Conservation (phyloP, 2,329 filamentous ascomycete species). For the Rutstroemia sp. region DNA sequence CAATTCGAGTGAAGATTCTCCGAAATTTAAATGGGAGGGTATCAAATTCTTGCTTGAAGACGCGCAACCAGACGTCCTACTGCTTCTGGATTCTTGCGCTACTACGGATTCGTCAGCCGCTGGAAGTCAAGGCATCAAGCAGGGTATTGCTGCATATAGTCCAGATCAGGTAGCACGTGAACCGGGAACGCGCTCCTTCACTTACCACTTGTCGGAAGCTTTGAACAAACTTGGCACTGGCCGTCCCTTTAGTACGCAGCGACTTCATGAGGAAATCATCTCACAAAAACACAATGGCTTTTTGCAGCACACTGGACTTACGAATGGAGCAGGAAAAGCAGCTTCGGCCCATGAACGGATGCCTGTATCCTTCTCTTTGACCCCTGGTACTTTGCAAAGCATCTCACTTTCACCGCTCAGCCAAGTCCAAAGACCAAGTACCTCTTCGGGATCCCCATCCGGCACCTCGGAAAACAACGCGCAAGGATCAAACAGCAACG, state of each 20-base stretch:
- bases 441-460: constrained; percentile 22
- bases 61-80: constrained; percentile 53
- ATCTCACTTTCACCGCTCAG: constrained; percentile 41
- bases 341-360: constrained; percentile 29
- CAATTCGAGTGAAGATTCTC: constrained; percentile 49
- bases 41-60: constrained; percentile 56
- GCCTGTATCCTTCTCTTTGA: constrained; percentile 50
- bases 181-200: constrained; percentile 47
- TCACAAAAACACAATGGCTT: constrained; percentile 33
- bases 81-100: constrained; percentile 56
- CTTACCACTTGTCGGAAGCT: constrained; percentile 47
- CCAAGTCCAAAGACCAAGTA: constrained; percentile 28
- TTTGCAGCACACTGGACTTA: constrained; percentile 35
- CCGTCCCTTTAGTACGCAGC: constrained; percentile 49
- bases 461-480: constrained; percentile 23
- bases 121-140: constrained; percentile 50
- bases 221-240: constrained; percentile 45
- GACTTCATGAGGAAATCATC: constrained; percentile 48
- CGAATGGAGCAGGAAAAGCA: constrained; percentile 38
- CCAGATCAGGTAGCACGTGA: constrained; percentile 43
- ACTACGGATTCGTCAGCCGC: constrained; percentile 43
- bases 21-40: constrained; percentile 57
- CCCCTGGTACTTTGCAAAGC: constrained; percentile 44
- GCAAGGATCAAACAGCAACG: constrained; percentile 15
- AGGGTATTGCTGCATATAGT: constrained; percentile 53